Conservation (phyloP, 2,329 filamentous ascomycete species). For the Botrytis sinoallii region DNA sequence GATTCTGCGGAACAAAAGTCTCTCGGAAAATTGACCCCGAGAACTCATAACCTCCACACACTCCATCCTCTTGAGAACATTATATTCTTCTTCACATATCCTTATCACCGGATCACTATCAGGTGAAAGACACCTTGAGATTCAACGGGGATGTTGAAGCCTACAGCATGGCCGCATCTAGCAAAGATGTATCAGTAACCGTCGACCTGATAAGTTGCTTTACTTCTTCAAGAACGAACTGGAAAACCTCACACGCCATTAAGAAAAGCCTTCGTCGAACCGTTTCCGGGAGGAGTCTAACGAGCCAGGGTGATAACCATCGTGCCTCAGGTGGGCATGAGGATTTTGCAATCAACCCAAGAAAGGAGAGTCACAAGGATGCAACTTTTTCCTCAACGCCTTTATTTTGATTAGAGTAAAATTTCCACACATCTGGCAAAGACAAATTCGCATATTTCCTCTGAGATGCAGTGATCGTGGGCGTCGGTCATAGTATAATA, state of each 20-base stretch:
- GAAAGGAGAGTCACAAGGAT: not conserved
- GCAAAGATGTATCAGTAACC: not conserved
- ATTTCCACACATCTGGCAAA: not conserved
- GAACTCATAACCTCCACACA: not conserved
- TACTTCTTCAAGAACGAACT: not conserved
- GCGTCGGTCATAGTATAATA: too few relatives aligned
- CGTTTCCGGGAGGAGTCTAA: not conserved
- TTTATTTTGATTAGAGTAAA: not conserved
- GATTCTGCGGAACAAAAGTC: not conserved
- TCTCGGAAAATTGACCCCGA: not conserved
- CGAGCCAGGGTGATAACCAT: not conserved
- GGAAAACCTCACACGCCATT: not conserved
- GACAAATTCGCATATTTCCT: not conserved
- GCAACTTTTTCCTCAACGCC: not conserved
- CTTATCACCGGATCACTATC: not conserved
- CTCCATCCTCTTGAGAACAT: fast-evolving
- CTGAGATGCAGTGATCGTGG: too few relatives aligned
- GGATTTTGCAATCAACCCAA: not conserved
- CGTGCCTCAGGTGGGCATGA: not conserved
- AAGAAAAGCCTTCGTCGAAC: not conserved
- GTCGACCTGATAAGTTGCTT: not conserved
- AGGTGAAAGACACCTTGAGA: not conserved
- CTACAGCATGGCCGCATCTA: not conserved
- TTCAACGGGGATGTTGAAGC: not conserved
- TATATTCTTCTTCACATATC: not conserved